Conservation (phyloP, 345 rosid species). For the Murraya koenigii region DNA sequence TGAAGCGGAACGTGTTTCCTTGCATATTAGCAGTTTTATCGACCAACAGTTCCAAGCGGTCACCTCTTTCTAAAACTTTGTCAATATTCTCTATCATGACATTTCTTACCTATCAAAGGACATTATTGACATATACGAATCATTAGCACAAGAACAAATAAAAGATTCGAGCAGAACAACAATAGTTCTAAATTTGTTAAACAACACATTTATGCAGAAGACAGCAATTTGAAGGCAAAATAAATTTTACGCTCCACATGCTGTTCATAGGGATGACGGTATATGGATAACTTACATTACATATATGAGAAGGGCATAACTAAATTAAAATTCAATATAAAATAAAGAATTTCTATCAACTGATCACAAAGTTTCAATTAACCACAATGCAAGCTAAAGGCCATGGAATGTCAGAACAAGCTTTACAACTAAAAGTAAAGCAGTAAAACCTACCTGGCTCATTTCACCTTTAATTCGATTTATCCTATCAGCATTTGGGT, state of each 20-base stretch:
- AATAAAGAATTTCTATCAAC: not conserved
- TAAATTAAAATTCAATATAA: not conserved
- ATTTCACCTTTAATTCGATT: constrained; percentile 89
- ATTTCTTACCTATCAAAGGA: constrained; percentile 56
- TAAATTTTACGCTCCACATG: not conserved
- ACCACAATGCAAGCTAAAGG: not conserved
- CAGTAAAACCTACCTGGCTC: constrained; percentile 60
- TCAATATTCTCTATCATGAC: constrained; percentile 98
- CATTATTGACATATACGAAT: not conserved
- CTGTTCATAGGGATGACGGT: not conserved
- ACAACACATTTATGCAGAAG: not conserved
- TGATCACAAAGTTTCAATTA: not conserved
- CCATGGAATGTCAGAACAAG: not conserved
- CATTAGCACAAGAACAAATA: not conserved
- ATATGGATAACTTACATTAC: not conserved
- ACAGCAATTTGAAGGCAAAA: not conserved
- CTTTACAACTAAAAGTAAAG: not conserved
- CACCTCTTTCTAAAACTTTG: constrained; percentile 89
- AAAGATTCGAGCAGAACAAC: not conserved
- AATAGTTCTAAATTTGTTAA: not conserved
- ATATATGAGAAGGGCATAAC: not conserved
- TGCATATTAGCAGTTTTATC: constrained; percentile 95
- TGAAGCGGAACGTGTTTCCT: constrained; percentile 90
- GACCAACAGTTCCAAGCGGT: constrained; percentile 89
- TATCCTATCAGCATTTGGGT: constrained; percentile 92